Evolutionary conservation across 2,329 filamentous ascomycete species (phyloP), one percentile per base, ranked within the genome.

Genomic region (Aspergillus chevalieri): DNA sequence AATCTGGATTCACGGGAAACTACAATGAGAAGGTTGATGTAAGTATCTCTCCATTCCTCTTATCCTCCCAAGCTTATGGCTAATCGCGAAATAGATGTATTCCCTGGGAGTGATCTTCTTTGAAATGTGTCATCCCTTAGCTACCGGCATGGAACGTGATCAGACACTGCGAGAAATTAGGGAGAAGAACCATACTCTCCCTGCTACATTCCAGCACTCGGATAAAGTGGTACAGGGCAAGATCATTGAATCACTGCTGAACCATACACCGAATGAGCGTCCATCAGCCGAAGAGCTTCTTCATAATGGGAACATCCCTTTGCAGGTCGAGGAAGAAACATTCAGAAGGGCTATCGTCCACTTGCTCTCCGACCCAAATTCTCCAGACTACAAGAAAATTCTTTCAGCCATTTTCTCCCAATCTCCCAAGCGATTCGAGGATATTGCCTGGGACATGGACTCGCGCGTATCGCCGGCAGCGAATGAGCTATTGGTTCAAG

Each of bases 101-200:
- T 96, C 92, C 0, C 77, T 98, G 39, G 93, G 93, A 0, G 87
- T 98, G 55, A 97, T 98, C 50, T 95, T 98, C 72, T 97, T 96
- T 58, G 93, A 98, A 69, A 98, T 98, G 93, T 94, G 87, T 62
- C 76, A 81, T 56, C 72, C 78, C 3, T 69, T 85, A 42, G 73
- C 73, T 15, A 85, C 83, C 1, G 76, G 73, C 2, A 85, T 84
- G 79, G 83, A 86, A 61, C 74, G 83, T 38, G 78, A 80, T 52
- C 72, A 78, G 38, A 77, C 91, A 3, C 76, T 96, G 24, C 79
- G 85, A 47, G 74, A 79, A 48, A 77, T 96, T 39, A 81, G 89
- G 43, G 78, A 83, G 57, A 80, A 82, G 36, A 75, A 82, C 10
- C 84, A 89, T 36, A 69, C 74, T 4, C 76, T 97, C 24, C 92